Percentiles rank a stretch among this genome's conserved stretches.
Evolutionary conservation across 352 stramenopile genomes (phyloP).

Genomic region (Blastocystis sp.): DNA sequence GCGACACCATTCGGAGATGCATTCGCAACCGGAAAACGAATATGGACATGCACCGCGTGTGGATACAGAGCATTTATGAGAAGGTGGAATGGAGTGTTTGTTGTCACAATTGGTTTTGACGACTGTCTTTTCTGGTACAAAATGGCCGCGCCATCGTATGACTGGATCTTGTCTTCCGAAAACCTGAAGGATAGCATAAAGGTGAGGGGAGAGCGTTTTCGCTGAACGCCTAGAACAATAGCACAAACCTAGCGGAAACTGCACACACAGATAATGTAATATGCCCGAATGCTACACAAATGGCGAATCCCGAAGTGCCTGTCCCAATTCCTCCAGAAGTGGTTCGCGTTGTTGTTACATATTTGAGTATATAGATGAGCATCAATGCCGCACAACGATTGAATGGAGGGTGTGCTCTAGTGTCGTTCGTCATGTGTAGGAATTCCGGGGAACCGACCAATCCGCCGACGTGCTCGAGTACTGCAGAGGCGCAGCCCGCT

Average conservation of each 20-base stretch:
- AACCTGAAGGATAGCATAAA: constrained; percentile 14
- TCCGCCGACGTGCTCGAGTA: too few species aligned
- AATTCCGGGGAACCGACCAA: background rate
- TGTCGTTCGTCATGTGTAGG: background rate
- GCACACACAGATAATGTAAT: background rate
- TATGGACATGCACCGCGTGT: constrained; percentile 84
- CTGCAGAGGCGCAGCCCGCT: too few species aligned
- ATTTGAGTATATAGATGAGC: background rate
- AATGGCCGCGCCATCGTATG: background rate
- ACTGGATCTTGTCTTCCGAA: constrained; percentile 57
- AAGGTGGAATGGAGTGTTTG: constrained; percentile 73
- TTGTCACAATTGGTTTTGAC: background rate
- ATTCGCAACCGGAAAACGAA: constrained; percentile 83
- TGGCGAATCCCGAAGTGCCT: background rate
- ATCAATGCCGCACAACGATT: background rate
- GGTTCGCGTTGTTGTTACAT: background rate
- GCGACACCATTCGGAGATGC: constrained; percentile 82
- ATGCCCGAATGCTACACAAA: background rate
- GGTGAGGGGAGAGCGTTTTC: background rate
- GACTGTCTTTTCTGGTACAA: too few species aligned
- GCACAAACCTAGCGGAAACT: background rate
- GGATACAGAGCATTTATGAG: constrained; percentile 82
- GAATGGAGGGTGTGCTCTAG: background rate
- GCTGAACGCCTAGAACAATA: background rate
- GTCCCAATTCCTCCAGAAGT: background rate